Evolutionary conservation across 768 basidiomycete genomes (phyloP).

Genomic region (Agrocybe praecox): DNA sequence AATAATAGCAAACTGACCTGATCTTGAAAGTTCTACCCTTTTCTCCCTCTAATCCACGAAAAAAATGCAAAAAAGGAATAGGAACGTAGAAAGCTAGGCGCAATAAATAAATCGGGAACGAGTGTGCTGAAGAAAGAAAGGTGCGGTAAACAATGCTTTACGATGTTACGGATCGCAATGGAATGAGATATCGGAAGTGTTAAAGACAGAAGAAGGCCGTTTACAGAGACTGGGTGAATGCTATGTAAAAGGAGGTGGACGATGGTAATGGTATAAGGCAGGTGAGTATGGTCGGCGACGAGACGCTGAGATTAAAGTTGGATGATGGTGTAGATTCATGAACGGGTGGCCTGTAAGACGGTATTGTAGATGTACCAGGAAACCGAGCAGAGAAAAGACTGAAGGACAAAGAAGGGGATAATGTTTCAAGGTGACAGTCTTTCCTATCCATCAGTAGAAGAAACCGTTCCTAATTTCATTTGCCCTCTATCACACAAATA

Average conservation of each 20-base stretch:
- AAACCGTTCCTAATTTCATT: constrained; percentile 19
- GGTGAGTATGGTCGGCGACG: constrained; percentile 21
- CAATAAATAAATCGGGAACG: constrained; percentile 12
- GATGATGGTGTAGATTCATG: constrained; percentile 24
- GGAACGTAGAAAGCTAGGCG: not conserved
- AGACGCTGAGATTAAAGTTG: constrained; percentile 22
- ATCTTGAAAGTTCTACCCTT: constrained; percentile 9
- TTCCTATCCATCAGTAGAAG: constrained; percentile 16
- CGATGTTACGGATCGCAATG: not conserved
- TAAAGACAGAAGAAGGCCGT: not conserved
- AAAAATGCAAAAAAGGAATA: constrained; percentile 10
- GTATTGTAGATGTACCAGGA: constrained; percentile 22
- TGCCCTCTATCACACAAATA: constrained; percentile 23
- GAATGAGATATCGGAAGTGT: not conserved
- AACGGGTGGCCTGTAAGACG: constrained; percentile 18
- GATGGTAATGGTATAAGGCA: constrained; percentile 16
- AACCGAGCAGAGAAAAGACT: constrained; percentile 7
- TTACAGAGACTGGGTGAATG: not conserved
- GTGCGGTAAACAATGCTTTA: not conserved
- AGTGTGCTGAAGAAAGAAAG: not conserved
- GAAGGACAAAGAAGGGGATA: constrained; percentile 10
- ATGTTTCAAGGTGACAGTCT: constrained; percentile 4
- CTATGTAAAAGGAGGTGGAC: not conserved
- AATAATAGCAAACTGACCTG: constrained; percentile 5
- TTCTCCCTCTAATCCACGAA: constrained; percentile 7